phyloP scores from a whole-genome alignment of 305 asterid genomes.

The Solanum hybrid region DNA sequence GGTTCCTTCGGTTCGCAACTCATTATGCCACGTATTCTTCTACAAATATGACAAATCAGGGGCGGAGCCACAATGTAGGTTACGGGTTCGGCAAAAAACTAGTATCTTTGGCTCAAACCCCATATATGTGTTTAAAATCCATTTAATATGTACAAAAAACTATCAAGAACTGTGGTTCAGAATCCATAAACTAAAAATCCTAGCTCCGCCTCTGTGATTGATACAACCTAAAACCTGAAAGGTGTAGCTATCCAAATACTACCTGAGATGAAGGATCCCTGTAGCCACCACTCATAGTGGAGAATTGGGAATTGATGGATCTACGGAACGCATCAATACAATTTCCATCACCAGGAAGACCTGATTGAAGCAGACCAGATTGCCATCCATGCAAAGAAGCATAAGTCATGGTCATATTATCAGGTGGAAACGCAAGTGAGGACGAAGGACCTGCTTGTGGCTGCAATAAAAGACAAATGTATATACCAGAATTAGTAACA shows the following conservation, averaged over 20 bases:
- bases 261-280: slow-evolving; percentile 12
- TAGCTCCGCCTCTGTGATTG: background rate
- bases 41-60: background rate
- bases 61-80: background rate
- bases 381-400: slow-evolving; percentile 44
- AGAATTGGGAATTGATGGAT: slow-evolving; percentile 37
- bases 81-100: background rate
- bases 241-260: background rate
- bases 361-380: slow-evolving; percentile 37
- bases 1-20: background rate
- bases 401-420: slow-evolving; percentile 35
- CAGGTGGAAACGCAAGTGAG: slow-evolving; percentile 44
- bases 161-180: background rate
- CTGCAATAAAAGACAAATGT: slow-evolving; percentile 12
- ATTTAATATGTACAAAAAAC: background rate
- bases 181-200: background rate
- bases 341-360: slow-evolving; percentile 33
- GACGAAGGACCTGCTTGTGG: slow-evolving; percentile 47
- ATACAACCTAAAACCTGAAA: background rate
- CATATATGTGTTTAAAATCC: background rate
- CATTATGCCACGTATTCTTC: background rate
- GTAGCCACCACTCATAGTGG: slow-evolving; percentile 29
- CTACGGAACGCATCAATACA: slow-evolving; percentile 44
- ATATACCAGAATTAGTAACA: background rate
- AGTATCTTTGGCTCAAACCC: background rate